phyloP scores from a whole-genome alignment of 106 monocot species.

The Amphibolis antarctica region DNA sequence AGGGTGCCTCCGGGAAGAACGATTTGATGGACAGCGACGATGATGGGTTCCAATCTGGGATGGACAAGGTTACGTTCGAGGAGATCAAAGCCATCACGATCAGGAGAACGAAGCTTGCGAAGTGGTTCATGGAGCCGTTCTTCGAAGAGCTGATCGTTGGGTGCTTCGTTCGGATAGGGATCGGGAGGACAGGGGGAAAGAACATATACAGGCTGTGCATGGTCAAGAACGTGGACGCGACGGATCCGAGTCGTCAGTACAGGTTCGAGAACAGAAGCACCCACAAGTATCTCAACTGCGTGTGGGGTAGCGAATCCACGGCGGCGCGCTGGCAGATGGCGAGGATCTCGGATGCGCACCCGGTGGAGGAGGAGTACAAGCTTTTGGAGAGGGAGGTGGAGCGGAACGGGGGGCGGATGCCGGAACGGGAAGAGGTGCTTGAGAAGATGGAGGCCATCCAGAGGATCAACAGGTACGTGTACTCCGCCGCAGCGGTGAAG shows the following conservation, averaged over 20 bases:
- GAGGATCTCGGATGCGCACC: constrained; percentile 59
- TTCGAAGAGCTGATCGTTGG: constrained; percentile 77
- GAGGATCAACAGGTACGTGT: constrained; percentile 53
- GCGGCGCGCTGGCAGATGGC: constrained; percentile 91
- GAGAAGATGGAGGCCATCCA: constrained; percentile 66
- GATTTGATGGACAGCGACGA: constrained; percentile 48
- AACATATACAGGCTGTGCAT: constrained; percentile 59
- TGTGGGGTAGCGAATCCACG: constrained; percentile 56
- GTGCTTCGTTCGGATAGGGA: constrained; percentile 78
- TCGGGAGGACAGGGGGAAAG: constrained; percentile 48
- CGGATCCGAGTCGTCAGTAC: constrained; percentile 55
- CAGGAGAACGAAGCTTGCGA: constrained; percentile 68
- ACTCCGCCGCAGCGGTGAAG: constrained; percentile 80
- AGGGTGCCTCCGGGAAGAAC: constrained; percentile 9
- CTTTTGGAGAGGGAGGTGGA: constrained; percentile 56
- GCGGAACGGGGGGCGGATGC: constrained; percentile 37
- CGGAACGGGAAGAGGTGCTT: constrained; percentile 42
- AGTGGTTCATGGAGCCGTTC: constrained; percentile 97
- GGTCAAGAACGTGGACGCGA: constrained; percentile 74
- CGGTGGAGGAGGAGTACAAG: constrained; percentile 51
- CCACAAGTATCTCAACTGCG: constrained; percentile 66
- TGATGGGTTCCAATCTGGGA: constrained; percentile 35
- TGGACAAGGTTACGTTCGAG: constrained; percentile 43
- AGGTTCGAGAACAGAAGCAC: constrained; percentile 64
- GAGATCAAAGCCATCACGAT: constrained; percentile 72